Base-by-base conservation (phyloP, 192 early-diverging fungal genomes). In the Backusella circina region DNA sequence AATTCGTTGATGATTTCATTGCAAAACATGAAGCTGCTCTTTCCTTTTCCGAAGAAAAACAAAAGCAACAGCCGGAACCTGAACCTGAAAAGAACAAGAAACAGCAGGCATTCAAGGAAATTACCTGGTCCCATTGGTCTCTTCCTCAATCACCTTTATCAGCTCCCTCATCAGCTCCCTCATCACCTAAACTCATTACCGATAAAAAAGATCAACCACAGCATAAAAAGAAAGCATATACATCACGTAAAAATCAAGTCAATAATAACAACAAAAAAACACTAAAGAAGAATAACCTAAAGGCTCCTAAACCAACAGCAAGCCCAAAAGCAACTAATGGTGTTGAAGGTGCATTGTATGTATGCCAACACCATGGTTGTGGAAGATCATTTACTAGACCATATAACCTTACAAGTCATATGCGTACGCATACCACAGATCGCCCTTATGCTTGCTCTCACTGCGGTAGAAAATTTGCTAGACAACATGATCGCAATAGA, bases 401-500 rank as follows among this genome's bases (percentile, higher is more conserved):
- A 44, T 92, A 94, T 79, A 92, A 94, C 69, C 87, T 94, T 13
- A 91, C 87, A 70, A 91, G 90, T n/a, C 93, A 94, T 71, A 88
- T 88, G 39, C 82, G 90, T 39, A 92, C 91, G 0, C 93, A 94
- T 79, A 89, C 91, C 61, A 87, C 89, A 33, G 89, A 91, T 74
- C 90, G 91, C 2, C 93, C 93, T 32, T 92, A 86, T 79, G 79
- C 82, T 30, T 98, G 94, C 67, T 84, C 76, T 47, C 70, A 78
- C 37, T 98, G 96, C 83, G 84, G 90, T 10, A 85, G 88, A 37
- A 85, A 90, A 28, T 98, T 98, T 86, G 91, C 94, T 13, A 87
- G 95, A n/a, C 92, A 95, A 76, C 94, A 97, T 77, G 95, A 97
- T 74, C 81, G 94, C 65, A 97, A 95, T 80, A 85, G 95, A 26